These are phyloP conservation scores for Lagerstroemia speciosa DNA, from an alignment of 345 rosid species.

Conservation along the genomic window DNA sequence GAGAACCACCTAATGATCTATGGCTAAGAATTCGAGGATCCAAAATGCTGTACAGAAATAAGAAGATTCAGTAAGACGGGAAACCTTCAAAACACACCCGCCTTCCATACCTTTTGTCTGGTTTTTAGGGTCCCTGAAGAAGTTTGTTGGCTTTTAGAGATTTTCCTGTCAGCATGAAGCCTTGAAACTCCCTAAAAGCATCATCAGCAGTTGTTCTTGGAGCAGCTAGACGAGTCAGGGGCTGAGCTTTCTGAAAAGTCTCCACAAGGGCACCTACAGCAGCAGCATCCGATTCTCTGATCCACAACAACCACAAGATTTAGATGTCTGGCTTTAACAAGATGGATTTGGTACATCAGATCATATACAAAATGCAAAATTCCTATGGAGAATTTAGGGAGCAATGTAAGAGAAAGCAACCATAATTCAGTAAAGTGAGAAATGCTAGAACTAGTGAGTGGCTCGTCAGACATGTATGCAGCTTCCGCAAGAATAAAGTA, in stretches of 20 bases:
- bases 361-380: neutral
- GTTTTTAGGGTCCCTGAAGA: neutral
- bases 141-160: neutral
- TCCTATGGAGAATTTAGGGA: neutral
- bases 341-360: neutral
- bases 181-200: slow-evolving; percentile 1
- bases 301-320: neutral
- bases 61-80: neutral
- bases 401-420: neutral
- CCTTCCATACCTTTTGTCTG: neutral
- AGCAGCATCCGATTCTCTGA: neutral
- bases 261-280: neutral
- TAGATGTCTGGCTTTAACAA: neutral
- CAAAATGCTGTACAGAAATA: neutral
- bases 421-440: neutral
- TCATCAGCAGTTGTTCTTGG: neutral
- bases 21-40: neutral
- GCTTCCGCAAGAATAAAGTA: neutral
- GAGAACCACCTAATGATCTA: neutral
- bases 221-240: neutral
- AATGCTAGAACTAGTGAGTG: neutral
- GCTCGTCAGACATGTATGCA: neutral
- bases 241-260: neutral
- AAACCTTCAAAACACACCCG: neutral
- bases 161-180: neutral